Percentiles rank a stretch among this genome's conserved stretches.
Evolutionary conservation across 208 protist species (phyloP).

Genomic region (Kentomonas sorsogonicus): DNA sequence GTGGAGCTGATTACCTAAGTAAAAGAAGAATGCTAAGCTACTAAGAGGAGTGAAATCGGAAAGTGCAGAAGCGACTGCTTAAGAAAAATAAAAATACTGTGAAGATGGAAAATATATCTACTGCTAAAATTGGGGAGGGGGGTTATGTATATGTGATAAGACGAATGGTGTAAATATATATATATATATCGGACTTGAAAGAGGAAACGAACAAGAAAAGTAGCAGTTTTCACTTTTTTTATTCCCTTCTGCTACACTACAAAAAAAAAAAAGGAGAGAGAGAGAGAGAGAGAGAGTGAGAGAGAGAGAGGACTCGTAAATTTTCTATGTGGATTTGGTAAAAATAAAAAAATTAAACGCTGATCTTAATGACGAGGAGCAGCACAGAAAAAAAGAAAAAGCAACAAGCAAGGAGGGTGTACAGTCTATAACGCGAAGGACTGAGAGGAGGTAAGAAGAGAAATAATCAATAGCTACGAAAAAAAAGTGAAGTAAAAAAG

Average conservation of each 20-base stretch:
- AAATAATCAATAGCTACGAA: background rate
- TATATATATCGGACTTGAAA: too few relatives aligned
- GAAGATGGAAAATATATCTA: background rate
- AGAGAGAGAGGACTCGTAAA: too few relatives aligned
- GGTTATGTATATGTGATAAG: background rate
- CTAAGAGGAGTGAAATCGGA: too few relatives aligned
- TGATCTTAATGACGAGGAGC: background rate
- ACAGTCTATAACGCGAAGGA: background rate
- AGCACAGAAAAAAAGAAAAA: background rate
- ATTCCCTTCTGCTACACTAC: background rate
- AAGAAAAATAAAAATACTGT: background rate
- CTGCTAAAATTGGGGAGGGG: too few relatives aligned
- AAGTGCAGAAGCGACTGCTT: background rate
- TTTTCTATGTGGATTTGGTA: too few relatives aligned
- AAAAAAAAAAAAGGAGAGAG: background rate
- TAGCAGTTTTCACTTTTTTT: too few relatives aligned
- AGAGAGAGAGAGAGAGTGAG: background rate
- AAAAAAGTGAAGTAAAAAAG: conserved; percentile 4
- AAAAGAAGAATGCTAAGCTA: too few relatives aligned
- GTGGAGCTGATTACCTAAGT: too few relatives aligned
- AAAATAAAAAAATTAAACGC: background rate
- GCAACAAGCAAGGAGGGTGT: background rate
- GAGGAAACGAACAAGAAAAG: too few relatives aligned
- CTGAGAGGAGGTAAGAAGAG: background rate
- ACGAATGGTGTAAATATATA: background rate